These are phyloP conservation scores for Podila clonocystis DNA, from an alignment of 192 early-diverging fungal species.

Conservation along the genomic window DNA sequence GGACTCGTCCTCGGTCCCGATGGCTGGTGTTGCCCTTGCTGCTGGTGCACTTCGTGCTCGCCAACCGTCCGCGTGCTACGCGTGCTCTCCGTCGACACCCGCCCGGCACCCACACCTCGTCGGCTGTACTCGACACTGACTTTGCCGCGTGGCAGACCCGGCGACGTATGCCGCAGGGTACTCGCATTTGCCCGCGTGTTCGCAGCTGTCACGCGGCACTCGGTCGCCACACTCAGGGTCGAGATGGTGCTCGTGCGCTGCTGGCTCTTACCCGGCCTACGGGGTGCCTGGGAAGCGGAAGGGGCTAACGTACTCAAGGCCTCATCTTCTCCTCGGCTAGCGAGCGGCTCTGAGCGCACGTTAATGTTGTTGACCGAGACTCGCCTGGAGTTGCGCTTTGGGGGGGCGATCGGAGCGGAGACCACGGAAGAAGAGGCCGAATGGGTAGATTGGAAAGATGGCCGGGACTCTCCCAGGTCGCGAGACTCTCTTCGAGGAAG, in stretches of 20 bases:
- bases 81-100: slow-evolving; percentile 27
- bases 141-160: slow-evolving; percentile 1
- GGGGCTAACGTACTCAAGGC: too few species aligned
- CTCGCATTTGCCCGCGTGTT: neutral
- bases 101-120: slow-evolving; percentile 3
- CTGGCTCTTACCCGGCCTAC: slow-evolving; percentile 15
- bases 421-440: neutral
- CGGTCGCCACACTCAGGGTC: slow-evolving; percentile 22
- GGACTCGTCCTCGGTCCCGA: neutral
- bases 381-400: neutral
- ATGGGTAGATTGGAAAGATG: neutral
- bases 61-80: neutral
- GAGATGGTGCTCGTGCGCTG: slow-evolving; percentile 21
- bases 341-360: neutral
- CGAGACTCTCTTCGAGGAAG: neutral
- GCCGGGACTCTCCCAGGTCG: neutral
- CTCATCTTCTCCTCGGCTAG: neutral
- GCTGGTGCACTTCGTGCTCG: neutral
- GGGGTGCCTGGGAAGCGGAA: neutral
- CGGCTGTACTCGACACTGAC: neutral
- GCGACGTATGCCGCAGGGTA: slow-evolving; percentile 12
- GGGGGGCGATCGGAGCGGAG: neutral
- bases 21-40: slow-evolving; percentile 6
- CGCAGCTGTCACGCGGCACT: neutral
- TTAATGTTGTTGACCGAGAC: neutral